Conservation (phyloP, 768 basidiomycete genomes). For the Tricholoma sp. region DNA sequence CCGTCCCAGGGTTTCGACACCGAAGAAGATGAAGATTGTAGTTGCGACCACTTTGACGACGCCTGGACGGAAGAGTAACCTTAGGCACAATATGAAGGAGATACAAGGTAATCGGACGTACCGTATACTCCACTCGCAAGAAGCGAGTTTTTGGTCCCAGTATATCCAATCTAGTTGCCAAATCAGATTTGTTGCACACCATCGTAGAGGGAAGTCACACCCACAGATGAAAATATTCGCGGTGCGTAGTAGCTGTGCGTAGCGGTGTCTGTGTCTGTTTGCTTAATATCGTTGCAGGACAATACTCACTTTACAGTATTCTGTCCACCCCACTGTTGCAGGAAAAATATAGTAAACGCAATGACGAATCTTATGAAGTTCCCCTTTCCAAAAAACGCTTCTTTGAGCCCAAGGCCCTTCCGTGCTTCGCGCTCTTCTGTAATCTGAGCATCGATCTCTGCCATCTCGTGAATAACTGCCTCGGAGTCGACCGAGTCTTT, state of each 20-base stretch:
- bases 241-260: constrained; percentile 60
- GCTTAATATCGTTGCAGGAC: not conserved
- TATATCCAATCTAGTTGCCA: constrained; percentile 53
- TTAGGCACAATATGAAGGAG: not conserved
- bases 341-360: constrained; percentile 71
- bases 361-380: constrained; percentile 81
- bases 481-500: constrained; percentile 36
- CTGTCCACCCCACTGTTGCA: constrained; percentile 85
- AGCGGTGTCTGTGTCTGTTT: not conserved
- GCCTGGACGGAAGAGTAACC: constrained; percentile 15
- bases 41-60: constrained; percentile 69
- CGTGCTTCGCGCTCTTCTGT: constrained; percentile 66
- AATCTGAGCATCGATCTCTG: constrained; percentile 80
- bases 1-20: constrained; percentile 66
- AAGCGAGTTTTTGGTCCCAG: constrained; percentile 50
- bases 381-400: constrained; percentile 79
- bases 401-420: constrained; percentile 55
- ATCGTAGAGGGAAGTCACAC: not conserved
- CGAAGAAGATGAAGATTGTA: constrained; percentile 57
- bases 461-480: constrained; percentile 52
- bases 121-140: constrained; percentile 72
- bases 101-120: not conserved
- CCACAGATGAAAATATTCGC: constrained; percentile 57
- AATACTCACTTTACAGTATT: constrained; percentile 60
- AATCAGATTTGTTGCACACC: not conserved